Evolutionary conservation across 116 monocot genomes (phyloP).

Genomic region (Iris pallida): DNA sequence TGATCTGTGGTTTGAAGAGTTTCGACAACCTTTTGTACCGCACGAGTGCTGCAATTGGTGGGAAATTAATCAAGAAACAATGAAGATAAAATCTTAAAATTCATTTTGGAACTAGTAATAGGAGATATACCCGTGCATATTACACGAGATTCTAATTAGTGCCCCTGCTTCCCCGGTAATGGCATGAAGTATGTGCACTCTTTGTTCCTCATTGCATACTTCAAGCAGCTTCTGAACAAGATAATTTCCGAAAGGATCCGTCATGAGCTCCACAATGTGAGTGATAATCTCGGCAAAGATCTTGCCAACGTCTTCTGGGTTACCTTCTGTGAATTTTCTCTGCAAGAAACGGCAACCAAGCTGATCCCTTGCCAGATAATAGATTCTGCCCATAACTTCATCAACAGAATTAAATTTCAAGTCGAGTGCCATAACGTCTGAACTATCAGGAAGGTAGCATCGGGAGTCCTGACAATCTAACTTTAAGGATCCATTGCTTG

Average conservation of each 20-base stretch:
- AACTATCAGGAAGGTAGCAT: conserved; percentile 11
- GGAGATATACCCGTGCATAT: conserved; percentile 49
- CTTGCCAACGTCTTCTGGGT: conserved; percentile 29
- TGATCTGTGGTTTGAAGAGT: conserved; percentile 29
- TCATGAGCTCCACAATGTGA: conserved; percentile 45
- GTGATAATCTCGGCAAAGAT: conserved; percentile 46
- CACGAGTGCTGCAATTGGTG: conserved; percentile 40
- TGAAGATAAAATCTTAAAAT: neutral
- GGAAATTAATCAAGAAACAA: neutral
- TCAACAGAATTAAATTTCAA: conserved; percentile 20
- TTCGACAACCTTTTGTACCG: conserved; percentile 58
- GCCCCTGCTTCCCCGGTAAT: conserved; percentile 24
- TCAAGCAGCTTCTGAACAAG: conserved; percentile 59
- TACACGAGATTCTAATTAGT: conserved; percentile 48
- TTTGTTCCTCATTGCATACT: conserved; percentile 44
- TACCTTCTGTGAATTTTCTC: conserved; percentile 32
- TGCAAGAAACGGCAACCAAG: conserved; percentile 53
- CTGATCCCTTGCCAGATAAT: conserved; percentile 47
- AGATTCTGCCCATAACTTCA: conserved; percentile 31
- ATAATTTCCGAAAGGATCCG: conserved; percentile 59
- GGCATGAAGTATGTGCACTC: conserved; percentile 26
- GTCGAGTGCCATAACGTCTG: neutral
- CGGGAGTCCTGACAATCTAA: neutral
- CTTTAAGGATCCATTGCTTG: conserved; percentile 8
- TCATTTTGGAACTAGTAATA: neutral